Percentiles rank a stretch among this genome's conserved stretches.
Conservation (phyloP, 352 stramenopile genomes). For the Globisporangium paddicum region DNA sequence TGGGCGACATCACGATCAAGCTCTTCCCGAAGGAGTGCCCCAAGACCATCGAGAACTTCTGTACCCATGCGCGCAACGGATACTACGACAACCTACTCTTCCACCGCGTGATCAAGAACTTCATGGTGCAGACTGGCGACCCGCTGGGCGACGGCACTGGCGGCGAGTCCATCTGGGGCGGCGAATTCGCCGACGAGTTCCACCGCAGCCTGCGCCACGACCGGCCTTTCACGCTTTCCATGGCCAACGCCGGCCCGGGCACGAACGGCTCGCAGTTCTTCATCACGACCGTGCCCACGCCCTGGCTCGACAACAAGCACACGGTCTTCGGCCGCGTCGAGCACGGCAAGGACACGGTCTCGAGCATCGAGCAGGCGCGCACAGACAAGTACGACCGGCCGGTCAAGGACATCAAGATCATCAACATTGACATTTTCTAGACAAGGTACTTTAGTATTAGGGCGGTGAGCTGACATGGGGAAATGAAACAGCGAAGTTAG, state of each 20-base stretch:
- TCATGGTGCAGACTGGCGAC: conserved; percentile 98
- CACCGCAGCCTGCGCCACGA: conserved; percentile 93
- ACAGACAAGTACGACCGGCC: too few species aligned
- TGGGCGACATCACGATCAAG: conserved; percentile 98
- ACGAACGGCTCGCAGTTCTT: conserved; percentile 99
- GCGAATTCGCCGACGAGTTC: conserved; percentile 99
- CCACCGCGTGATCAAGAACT: conserved; percentile 99
- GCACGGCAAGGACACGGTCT: too few species aligned
- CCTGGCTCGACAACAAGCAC: too few species aligned
- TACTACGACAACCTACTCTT: conserved; percentile 99
- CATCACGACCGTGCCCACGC: conserved; percentile 91
- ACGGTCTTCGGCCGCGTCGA: too few species aligned
- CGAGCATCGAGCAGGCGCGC: too few species aligned
- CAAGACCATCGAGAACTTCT: conserved; percentile 98
- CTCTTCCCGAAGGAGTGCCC: conserved; percentile 95
- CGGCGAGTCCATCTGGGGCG: conserved; percentile 98
- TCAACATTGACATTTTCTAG: too few species aligned
- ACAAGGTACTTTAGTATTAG: too few species aligned
- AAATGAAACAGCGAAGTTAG: too few species aligned
- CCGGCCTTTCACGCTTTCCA: conserved; percentile 97
- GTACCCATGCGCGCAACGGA: conserved; percentile 91
- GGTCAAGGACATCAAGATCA: too few species aligned
- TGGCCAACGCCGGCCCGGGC: conserved; percentile 95
- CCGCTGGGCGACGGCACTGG: conserved; percentile 96
- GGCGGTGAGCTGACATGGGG: too few species aligned